These are phyloP conservation scores for Trifolium fragiferum DNA, from an alignment of 306 rosid genomes.

Conservation along the genomic window DNA sequence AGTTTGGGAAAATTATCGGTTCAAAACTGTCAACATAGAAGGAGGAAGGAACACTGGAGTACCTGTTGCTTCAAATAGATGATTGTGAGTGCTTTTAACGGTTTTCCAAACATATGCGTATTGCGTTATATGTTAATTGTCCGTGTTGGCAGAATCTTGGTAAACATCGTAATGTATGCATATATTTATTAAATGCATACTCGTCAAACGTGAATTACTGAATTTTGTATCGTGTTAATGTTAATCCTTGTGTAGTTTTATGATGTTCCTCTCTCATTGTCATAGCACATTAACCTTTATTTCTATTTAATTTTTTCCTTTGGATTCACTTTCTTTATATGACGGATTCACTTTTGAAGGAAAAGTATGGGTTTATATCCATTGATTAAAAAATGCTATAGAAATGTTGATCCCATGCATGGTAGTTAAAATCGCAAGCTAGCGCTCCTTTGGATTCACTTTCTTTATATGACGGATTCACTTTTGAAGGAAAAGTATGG, in stretches of 20 bases:
- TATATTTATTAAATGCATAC: not conserved
- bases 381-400: conserved; percentile 1
- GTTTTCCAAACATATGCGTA: not conserved
- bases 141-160: not conserved
- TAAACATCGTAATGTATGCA: not conserved
- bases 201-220: not conserved
- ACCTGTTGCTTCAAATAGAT: not conserved
- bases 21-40: not conserved
- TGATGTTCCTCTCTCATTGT: not conserved
- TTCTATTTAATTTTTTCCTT: conserved; percentile 2
- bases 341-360: conserved; percentile 2
- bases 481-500: conserved; percentile 1
- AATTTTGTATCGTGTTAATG: not conserved
- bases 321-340: not conserved
- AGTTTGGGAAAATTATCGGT: not conserved
- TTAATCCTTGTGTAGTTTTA: conserved; percentile 8
- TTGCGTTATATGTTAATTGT: not conserved
- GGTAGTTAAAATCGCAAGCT: no score
- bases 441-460: not conserved
- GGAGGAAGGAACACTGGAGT: not conserved
- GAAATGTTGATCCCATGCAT: not conserved
- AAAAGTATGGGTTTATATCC: not conserved
- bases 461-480: not conserved
- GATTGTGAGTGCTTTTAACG: not conserved
- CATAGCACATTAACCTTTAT: not conserved